Evolutionary conservation across 2,329 filamentous ascomycete genomes (phyloP).

Genomic region (Bipolaris gigantea): DNA sequence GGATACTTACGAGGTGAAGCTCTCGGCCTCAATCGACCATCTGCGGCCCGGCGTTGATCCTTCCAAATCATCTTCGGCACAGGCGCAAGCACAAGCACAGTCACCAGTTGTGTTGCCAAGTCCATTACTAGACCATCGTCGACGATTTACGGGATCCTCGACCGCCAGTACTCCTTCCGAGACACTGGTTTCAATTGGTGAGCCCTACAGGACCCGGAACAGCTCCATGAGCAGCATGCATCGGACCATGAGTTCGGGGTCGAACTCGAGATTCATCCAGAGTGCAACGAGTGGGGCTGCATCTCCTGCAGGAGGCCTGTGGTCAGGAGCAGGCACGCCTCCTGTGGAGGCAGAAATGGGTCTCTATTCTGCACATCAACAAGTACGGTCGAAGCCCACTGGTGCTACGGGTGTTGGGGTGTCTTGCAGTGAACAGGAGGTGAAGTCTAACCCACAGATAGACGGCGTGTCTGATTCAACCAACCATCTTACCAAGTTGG

Average conservation of each 20-base stretch:
- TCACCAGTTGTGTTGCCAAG: constrained; percentile 37
- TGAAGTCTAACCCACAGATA: constrained; percentile 8
- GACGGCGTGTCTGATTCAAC: constrained; percentile 11
- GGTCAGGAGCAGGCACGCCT: constrained; percentile 40
- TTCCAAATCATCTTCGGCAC: constrained; percentile 23
- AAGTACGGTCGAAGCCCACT: constrained; percentile 22
- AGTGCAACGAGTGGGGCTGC: constrained; percentile 25
- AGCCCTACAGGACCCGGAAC: constrained; percentile 37
- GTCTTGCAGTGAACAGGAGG: not conserved
- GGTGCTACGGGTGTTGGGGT: constrained; percentile 9
- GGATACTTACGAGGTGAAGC: constrained; percentile 71
- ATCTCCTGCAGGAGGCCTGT: constrained; percentile 42
- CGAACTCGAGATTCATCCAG: constrained; percentile 27
- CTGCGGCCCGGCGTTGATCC: constrained; percentile 58
- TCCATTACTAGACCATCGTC: constrained; percentile 30
- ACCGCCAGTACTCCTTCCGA: constrained; percentile 33
- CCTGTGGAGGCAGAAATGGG: constrained; percentile 36
- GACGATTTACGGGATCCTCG: constrained; percentile 27
- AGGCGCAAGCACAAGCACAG: constrained; percentile 24
- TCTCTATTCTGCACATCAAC: constrained; percentile 35
- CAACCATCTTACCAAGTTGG: constrained; percentile 15
- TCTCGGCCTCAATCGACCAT: constrained; percentile 76
- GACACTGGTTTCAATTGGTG: constrained; percentile 33
- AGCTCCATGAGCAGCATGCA: constrained; percentile 47
- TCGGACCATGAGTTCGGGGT: constrained; percentile 41